These are phyloP conservation scores for Xylaria acuta DNA, from an alignment of 495 filamentous ascomycete genomes.

Conservation along the genomic window DNA sequence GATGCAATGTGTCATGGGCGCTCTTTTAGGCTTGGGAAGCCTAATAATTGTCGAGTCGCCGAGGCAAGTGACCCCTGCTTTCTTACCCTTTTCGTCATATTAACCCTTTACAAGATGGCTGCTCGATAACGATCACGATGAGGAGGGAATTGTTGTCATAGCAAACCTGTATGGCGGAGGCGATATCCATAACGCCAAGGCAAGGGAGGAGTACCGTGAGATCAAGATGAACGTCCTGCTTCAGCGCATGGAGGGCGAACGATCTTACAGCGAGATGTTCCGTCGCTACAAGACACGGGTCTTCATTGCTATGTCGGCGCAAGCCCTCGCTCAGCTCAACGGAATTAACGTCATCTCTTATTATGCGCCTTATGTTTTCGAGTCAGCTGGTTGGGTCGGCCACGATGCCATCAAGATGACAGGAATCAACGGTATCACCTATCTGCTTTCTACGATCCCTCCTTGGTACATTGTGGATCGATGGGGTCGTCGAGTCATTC, in stretches of 20 bases:
- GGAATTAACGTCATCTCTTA: constrained; percentile 99
- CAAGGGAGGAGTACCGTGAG: constrained; percentile 92
- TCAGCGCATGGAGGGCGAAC: constrained; percentile 91
- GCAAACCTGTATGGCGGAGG: constrained; percentile 96
- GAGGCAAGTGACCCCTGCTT: constrained; percentile 61
- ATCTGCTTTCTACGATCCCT: constrained; percentile 87
- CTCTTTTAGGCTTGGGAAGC: constrained; percentile 81
- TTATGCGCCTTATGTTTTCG: constrained; percentile 95
- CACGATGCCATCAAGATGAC: constrained; percentile 95
- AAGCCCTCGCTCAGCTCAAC: constrained; percentile 93
- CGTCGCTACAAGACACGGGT: constrained; percentile 87
- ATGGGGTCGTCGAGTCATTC: constrained; percentile 88
- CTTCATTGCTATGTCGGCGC: constrained; percentile 98
- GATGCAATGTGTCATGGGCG: constrained; percentile 94
- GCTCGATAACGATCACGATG: constrained; percentile 95
- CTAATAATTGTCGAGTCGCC: constrained; percentile 95
- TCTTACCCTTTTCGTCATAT: constrained; percentile 23
- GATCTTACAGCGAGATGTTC: constrained; percentile 95
- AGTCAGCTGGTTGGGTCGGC: constrained; percentile 91
- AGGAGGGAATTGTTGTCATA: constrained; percentile 97
- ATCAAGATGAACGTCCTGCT: constrained; percentile 98
- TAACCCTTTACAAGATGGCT: constrained; percentile 72
- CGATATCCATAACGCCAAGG: constrained; percentile 89
- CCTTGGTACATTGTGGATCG: constrained; percentile 97
- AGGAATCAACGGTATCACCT: constrained; percentile 92